These are phyloP conservation scores for Umbelopsis ramanniana DNA, from an alignment of 192 early-diverging fungal genomes.

Conservation along the genomic window DNA sequence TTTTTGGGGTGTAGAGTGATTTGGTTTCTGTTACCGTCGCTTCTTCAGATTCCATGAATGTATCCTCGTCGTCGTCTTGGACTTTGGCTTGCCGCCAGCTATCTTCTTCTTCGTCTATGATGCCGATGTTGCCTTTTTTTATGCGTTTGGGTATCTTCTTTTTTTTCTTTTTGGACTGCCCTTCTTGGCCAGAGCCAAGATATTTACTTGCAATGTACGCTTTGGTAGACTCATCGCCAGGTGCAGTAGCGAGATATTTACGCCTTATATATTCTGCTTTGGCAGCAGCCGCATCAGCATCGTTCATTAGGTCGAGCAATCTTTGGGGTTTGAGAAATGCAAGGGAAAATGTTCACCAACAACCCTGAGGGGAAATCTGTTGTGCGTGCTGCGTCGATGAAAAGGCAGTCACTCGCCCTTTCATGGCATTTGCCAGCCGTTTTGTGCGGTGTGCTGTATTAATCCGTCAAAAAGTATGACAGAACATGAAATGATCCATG, in stretches of 20 bases:
- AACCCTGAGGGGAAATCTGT: neutral
- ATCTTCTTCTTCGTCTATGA: slow-evolving; percentile 44
- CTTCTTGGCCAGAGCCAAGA: slow-evolving; percentile 17
- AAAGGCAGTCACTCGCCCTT: neutral
- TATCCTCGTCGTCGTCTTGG: slow-evolving; percentile 14
- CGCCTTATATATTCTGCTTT: slow-evolving; percentile 27
- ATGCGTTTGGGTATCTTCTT: slow-evolving; percentile 34
- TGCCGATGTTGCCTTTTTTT: slow-evolving; percentile 42
- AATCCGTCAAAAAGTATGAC: too few species aligned
- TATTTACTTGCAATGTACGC: slow-evolving; percentile 45
- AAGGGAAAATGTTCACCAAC: neutral
- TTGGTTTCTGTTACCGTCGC: slow-evolving; percentile 11
- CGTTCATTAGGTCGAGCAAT: neutral
- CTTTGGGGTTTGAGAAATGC: neutral
- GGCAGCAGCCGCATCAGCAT: slow-evolving; percentile 3
- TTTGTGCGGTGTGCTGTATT: neutral
- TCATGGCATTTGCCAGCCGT: neutral
- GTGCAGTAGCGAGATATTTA: slow-evolving; percentile 40
- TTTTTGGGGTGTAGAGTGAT: slow-evolving; percentile 5
- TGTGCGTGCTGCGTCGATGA: neutral
- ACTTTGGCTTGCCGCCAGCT: slow-evolving; percentile 23
- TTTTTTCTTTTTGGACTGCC: slow-evolving; percentile 42
- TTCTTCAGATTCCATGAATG: neutral
- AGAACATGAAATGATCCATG: too few species aligned
- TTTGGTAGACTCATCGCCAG: slow-evolving; percentile 41